Percentiles rank a stretch among this genome's conserved stretches.
Conservation (phyloP, 495 filamentous ascomycete genomes). For the Hypoxylon lenormandii region DNA sequence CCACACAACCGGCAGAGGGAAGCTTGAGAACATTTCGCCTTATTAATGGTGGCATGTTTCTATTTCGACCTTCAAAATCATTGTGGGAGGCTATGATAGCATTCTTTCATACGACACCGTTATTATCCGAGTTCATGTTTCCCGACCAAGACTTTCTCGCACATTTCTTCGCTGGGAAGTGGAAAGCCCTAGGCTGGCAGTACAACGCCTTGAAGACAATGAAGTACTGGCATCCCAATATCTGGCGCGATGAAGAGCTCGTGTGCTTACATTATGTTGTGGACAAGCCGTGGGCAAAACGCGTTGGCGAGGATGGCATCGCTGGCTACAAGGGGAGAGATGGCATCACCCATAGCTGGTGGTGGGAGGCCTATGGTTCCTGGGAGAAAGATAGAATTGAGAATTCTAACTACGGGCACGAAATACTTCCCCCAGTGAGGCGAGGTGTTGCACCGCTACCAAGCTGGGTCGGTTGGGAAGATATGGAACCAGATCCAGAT, state of each 20-base stretch:
- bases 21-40: conserved; percentile 45
- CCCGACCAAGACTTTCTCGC: conserved; percentile 68
- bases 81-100: conserved; percentile 43
- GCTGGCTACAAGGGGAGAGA: conserved; percentile 61
- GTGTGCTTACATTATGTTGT: conserved; percentile 66
- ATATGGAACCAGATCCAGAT: conserved; percentile 6
- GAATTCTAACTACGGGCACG: not conserved
- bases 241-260: conserved; percentile 67
- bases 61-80: conserved; percentile 16
- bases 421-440: conserved; percentile 4
- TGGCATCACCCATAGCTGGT: conserved; percentile 61
- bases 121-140: conserved; percentile 58
- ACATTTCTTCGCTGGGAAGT: conserved; percentile 59
- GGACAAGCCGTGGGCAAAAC: conserved; percentile 67
- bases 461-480: not conserved
- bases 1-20: conserved; percentile 23
- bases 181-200: conserved; percentile 60
- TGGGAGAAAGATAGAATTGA: conserved; percentile 46
- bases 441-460: conserved; percentile 13
- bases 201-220: conserved; percentile 69
- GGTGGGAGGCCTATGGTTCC: conserved; percentile 56
- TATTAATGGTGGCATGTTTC: conserved; percentile 23
- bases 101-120: conserved; percentile 42
- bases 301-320: conserved; percentile 56
- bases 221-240: conserved; percentile 63